Conservation (phyloP, 2,329 filamentous ascomycete species). For the Clarireedia paspali region DNA sequence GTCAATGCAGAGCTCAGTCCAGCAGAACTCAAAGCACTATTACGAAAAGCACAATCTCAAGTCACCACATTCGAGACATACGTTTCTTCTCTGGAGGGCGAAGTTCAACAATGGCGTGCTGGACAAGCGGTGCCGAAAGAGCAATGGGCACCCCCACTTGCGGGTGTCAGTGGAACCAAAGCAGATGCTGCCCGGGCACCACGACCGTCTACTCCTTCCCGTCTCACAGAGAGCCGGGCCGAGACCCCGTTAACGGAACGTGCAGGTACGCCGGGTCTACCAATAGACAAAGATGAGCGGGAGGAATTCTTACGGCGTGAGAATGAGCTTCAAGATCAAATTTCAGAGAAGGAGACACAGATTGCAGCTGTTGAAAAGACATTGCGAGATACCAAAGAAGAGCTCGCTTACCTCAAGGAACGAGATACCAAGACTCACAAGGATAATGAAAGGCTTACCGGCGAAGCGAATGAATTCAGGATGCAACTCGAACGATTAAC, state of each 20-base stretch:
- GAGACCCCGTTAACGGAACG: conserved; percentile 70
- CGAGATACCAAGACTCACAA: conserved; percentile 76
- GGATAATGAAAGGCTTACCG: conserved; percentile 80
- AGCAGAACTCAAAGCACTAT: conserved; percentile 83
- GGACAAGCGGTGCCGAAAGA: conserved; percentile 87
- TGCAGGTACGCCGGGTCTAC: conserved; percentile 76
- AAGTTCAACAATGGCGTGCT: conserved; percentile 79
- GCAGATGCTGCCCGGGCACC: conserved; percentile 37
- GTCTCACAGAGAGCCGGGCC: conserved; percentile 49
- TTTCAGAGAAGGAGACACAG: conserved; percentile 84
- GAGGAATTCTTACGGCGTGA: conserved; percentile 93
- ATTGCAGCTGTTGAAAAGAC: conserved; percentile 73
- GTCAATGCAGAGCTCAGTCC: conserved; percentile 97
- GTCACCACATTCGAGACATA: conserved; percentile 85
- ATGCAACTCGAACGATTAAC: conserved; percentile 95
- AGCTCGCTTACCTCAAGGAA: conserved; percentile 77
- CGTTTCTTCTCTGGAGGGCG: conserved; percentile 72
- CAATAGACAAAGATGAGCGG: conserved; percentile 90
- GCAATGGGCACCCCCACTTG: conserved; percentile 67
- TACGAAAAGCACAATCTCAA: conserved; percentile 88
- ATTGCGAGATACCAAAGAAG: conserved; percentile 76
- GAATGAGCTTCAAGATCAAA: conserved; percentile 94
- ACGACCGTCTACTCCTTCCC: conserved; percentile 52
- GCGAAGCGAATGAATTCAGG: conserved; percentile 84
- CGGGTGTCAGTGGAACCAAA: conserved; percentile 45